These are phyloP conservation scores for Detonula confervacea DNA, from an alignment of 352 stramenopile genomes.

Conservation along the genomic window DNA sequence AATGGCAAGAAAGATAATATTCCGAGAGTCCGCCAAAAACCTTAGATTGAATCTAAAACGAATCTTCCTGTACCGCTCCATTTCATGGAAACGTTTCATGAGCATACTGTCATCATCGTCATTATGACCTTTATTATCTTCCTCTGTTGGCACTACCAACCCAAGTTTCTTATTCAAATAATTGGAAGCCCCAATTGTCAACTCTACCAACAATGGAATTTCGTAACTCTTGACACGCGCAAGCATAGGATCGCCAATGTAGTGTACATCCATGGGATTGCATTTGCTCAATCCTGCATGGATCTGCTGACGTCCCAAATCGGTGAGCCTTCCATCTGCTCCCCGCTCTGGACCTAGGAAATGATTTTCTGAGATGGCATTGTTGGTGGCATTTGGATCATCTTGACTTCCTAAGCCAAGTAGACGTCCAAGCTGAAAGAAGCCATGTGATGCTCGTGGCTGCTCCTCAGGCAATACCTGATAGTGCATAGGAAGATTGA, in stretches of 20 bases:
- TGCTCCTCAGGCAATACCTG: slow-evolving; percentile 43
- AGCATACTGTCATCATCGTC: slow-evolving; percentile 22
- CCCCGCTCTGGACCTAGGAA: slow-evolving; percentile 24
- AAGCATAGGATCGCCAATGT: slow-evolving; percentile 70
- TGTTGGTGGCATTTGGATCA: too few species aligned
- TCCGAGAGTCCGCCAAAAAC: slow-evolving; percentile 81
- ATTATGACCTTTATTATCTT: too few species aligned
- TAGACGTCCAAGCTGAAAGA: too few species aligned
- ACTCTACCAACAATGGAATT: slow-evolving; percentile 62
- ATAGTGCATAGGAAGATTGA: slow-evolving; percentile 67
- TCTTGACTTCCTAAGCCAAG: slow-evolving; percentile 28
- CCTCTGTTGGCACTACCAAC: slow-evolving; percentile 20
- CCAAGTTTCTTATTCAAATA: slow-evolving; percentile 66
- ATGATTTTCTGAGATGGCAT: slow-evolving; percentile 13
- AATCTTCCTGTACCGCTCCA: slow-evolving; percentile 46
- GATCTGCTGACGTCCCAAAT: slow-evolving; percentile 56
- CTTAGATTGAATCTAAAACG: slow-evolving; percentile 76
- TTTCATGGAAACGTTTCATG: slow-evolving; percentile 38
- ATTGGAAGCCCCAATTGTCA: slow-evolving; percentile 56
- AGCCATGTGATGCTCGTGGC: too few species aligned
- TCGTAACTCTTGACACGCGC: slow-evolving; percentile 63
- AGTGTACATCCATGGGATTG: slow-evolving; percentile 65
- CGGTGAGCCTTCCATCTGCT: slow-evolving; percentile 58
- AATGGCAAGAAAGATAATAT: slow-evolving; percentile 53
- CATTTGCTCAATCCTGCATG: slow-evolving; percentile 57